Conservation (phyloP, 2,329 filamentous ascomycete genomes). For the Ophiostoma ulmi region DNA sequence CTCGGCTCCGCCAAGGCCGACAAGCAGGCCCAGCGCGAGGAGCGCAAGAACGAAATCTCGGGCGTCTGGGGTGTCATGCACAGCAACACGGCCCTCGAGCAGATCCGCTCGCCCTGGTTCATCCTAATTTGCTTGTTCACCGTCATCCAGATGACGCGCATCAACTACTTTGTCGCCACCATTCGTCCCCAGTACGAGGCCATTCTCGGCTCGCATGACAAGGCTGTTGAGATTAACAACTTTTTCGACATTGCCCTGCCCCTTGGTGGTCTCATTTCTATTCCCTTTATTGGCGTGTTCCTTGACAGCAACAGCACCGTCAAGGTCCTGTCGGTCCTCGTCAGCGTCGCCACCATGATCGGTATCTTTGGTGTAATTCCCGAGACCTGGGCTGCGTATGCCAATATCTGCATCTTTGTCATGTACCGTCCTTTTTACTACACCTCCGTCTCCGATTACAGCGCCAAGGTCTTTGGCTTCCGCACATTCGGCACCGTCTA, state of each 20-base stretch:
- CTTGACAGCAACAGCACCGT: constrained; percentile 73
- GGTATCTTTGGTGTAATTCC: constrained; percentile 72
- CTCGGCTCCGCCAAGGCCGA: constrained; percentile 60
- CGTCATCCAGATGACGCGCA: constrained; percentile 68
- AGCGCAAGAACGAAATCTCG: constrained; percentile 62
- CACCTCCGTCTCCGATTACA: constrained; percentile 83
- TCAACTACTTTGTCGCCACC: constrained; percentile 91
- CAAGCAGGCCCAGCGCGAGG: constrained; percentile 61
- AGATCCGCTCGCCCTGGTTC: constrained; percentile 80
- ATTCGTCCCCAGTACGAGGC: constrained; percentile 76
- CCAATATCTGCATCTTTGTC: constrained; percentile 73
- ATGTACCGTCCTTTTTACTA: constrained; percentile 87
- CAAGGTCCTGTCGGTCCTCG: constrained; percentile 64
- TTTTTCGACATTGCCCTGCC: constrained; percentile 79
- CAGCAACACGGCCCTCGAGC: constrained; percentile 61
- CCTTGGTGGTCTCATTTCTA: constrained; percentile 73
- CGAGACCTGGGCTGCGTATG: constrained; percentile 63
- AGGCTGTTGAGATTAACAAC: constrained; percentile 67
- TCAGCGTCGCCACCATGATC: constrained; percentile 65
- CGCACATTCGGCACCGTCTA: constrained; percentile 92
- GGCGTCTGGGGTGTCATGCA: constrained; percentile 88
- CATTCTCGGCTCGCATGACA: constrained; percentile 57
- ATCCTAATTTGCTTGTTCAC: constrained; percentile 78
- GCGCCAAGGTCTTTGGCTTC: constrained; percentile 88
- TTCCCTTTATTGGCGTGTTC: constrained; percentile 77